Evolutionary conservation across 1,284 basidiomycete genomes (phyloP).

Genomic region (Meira nashicola): DNA sequence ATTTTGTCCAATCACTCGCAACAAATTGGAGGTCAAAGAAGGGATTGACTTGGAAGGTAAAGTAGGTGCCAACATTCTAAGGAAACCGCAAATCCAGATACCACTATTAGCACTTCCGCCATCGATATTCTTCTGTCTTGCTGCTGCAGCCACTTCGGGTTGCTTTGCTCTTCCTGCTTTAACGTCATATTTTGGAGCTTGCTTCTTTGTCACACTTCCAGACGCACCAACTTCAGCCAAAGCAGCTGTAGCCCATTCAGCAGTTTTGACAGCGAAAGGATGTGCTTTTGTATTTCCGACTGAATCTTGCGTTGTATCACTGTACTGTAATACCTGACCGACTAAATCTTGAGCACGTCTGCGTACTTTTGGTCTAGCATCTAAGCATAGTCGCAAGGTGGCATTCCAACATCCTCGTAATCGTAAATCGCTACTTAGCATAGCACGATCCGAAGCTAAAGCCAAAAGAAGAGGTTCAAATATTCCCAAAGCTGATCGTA

Average conservation of each 20-base stretch:
- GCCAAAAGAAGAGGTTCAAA: constrained; percentile 66
- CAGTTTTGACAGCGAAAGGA: constrained; percentile 72
- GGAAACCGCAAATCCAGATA: constrained; percentile 46
- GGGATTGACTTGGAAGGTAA: constrained; percentile 30
- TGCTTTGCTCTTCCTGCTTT: constrained; percentile 43
- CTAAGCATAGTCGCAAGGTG: constrained; percentile 76
- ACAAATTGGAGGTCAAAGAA: constrained; percentile 25
- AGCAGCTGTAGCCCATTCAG: constrained; percentile 70
- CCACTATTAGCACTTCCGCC: constrained; percentile 43
- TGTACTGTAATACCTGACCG: constrained; percentile 59
- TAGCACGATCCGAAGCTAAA: constrained; percentile 61
- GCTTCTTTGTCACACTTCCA: constrained; percentile 59
- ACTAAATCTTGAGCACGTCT: constrained; percentile 83
- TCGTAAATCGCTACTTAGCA: constrained; percentile 33
- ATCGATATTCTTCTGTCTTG: constrained; percentile 31
- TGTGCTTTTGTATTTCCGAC: constrained; percentile 59
- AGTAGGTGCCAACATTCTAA: constrained; percentile 34
- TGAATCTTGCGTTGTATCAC: neutral
- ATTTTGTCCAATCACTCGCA: constrained; percentile 41
- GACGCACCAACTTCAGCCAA: constrained; percentile 68
- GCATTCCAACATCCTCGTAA: constrained; percentile 57
- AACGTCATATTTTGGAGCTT: constrained; percentile 38
- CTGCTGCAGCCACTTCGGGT: constrained; percentile 36
- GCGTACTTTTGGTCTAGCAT: constrained; percentile 87
- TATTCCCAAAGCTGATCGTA: constrained; percentile 68